These are phyloP conservation scores for Rubroboletus satanas DNA, from an alignment of 768 basidiomycete species.

Conservation along the genomic window DNA sequence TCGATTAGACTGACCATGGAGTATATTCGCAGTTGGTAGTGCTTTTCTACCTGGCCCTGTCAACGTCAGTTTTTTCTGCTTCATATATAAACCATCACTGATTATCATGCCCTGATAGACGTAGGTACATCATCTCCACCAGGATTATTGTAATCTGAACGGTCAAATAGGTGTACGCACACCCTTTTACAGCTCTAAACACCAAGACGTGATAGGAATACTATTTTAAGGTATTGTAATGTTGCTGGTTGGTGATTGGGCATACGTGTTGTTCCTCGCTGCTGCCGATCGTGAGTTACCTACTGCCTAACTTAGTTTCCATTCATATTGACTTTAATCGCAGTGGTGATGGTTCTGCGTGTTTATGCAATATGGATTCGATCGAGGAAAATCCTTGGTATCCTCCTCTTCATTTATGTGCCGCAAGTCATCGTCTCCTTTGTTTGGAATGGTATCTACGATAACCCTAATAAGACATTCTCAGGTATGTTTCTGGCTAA, in stretches of 20 bases:
- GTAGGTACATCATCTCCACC: neutral
- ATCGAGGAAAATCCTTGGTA: conserved; percentile 4
- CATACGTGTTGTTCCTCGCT: conserved; percentile 10
- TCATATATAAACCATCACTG: neutral
- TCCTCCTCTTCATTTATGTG: conserved; percentile 3
- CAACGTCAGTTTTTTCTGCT: neutral
- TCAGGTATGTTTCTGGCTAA: neutral
- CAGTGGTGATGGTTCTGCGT: conserved; percentile 17
- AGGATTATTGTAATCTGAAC: neutral
- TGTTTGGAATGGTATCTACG: neutral
- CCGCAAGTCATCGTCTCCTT: neutral
- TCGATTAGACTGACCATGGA: neutral
- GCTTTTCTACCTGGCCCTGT: conserved; percentile 7
- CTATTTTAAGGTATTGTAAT: conserved; percentile 1
- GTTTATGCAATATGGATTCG: conserved; percentile 14
- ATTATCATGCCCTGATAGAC: neutral
- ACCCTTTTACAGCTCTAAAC: neutral
- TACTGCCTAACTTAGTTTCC: neutral
- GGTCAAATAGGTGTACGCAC: conserved; percentile 9
- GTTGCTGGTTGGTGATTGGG: conserved; percentile 1
- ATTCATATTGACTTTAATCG: neutral
- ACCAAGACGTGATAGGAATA: neutral
- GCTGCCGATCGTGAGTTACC: conserved; percentile 15
- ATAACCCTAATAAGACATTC: neutral
- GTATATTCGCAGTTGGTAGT: neutral